These are phyloP conservation scores for Candida montana DNA, from an alignment of 805 yeast species.

Conservation along the genomic window DNA sequence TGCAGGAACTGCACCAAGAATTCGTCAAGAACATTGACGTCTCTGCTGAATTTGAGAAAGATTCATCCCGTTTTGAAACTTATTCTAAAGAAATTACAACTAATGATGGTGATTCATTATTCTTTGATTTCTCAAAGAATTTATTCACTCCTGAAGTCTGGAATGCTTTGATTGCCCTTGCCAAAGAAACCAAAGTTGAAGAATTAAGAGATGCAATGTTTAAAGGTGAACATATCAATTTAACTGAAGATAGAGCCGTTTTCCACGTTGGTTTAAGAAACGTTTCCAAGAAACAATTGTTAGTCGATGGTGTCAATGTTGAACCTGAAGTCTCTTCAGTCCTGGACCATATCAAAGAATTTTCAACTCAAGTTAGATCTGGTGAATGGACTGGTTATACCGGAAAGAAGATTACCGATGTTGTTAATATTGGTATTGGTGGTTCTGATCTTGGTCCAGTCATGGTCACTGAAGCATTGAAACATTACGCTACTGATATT, in stretches of 20 bases:
- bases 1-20: conserved; percentile 64
- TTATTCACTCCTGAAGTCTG: conserved; percentile 82
- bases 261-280: conserved; percentile 96
- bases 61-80: conserved; percentile 69
- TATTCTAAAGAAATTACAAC: conserved; percentile 74
- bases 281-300: conserved; percentile 78
- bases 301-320: conserved; percentile 85
- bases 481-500: conserved; percentile 73
- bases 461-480: conserved; percentile 98
- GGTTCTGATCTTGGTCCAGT: conserved; percentile 99
- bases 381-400: conserved; percentile 97
- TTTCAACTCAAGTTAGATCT: conserved; percentile 82
- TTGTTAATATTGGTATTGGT: conserved; percentile 98
- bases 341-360: conserved; percentile 93
- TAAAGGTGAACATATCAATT: conserved; percentile 88
- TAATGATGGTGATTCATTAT: conserved; percentile 80
- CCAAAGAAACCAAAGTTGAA: conserved; percentile 87
- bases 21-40: conserved; percentile 70
- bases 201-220: conserved; percentile 86
- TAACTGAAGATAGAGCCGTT: conserved; percentile 95
- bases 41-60: conserved; percentile 64
- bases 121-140: conserved; percentile 95
- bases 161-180: conserved; percentile 62
- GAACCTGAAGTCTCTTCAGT: conserved; percentile 90
- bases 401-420: conserved; percentile 87